Conservation (phyloP, 306 rosid species). For the Astragalus membranaceus region DNA sequence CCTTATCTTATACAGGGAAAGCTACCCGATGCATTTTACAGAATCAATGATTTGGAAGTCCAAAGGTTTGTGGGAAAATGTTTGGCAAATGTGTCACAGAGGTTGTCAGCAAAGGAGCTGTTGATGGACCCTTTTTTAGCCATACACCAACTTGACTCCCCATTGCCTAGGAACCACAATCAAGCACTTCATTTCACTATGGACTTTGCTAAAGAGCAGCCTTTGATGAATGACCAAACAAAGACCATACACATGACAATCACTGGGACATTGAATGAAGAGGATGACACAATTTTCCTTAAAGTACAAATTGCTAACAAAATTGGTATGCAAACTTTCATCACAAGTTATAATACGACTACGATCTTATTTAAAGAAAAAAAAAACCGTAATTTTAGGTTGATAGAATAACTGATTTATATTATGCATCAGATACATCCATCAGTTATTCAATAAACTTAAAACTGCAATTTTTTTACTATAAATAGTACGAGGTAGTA, state of each 20-base stretch:
- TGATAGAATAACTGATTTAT: too few relatives aligned
- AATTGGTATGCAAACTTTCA: constrained; percentile 34
- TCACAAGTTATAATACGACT: not conserved
- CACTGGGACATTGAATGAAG: constrained; percentile 59
- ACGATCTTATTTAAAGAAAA: too few relatives aligned
- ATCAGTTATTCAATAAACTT: too few relatives aligned
- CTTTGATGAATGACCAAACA: constrained; percentile 13
- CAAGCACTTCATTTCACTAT: not conserved
- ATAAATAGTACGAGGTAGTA: too few relatives aligned
- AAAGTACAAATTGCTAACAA: constrained; percentile 54
- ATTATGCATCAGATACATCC: too few relatives aligned
- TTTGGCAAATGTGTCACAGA: constrained; percentile 57
- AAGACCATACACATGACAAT: constrained; percentile 60
- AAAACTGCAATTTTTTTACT: too few relatives aligned
- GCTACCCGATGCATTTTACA: constrained; percentile 62
- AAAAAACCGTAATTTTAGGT: too few relatives aligned
- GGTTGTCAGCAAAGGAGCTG: constrained; percentile 71
- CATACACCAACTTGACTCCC: constrained; percentile 27
- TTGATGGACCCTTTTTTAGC: constrained; percentile 74
- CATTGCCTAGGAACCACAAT: constrained; percentile 7
- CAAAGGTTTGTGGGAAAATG: constrained; percentile 65
- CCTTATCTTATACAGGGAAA: too few relatives aligned
- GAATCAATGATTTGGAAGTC: constrained; percentile 61
- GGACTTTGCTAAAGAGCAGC: not conserved
- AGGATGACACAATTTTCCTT: constrained; percentile 64